These are phyloP conservation scores for Escovopsis sp. DNA, from an alignment of 2,329 filamentous ascomycete genomes.

Conservation along the genomic window DNA sequence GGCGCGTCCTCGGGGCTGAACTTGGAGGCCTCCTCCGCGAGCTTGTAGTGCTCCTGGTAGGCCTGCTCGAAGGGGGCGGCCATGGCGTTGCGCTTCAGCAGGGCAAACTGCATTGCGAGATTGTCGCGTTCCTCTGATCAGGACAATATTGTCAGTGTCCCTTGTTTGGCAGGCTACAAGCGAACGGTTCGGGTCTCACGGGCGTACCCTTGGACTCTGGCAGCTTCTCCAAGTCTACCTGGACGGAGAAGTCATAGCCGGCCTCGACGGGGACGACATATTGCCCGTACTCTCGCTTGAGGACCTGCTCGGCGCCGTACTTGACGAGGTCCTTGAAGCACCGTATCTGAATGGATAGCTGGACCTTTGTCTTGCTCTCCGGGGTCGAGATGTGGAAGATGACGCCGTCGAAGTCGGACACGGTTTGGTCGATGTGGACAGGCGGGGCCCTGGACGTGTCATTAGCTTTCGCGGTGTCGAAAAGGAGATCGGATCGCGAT, in stretches of 20 bases:
- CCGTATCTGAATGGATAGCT: constrained; percentile 87
- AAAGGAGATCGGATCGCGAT: constrained; percentile 8
- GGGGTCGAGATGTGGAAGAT: constrained; percentile 98
- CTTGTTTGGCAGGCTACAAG: neutral
- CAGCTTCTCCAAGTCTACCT: constrained; percentile 76
- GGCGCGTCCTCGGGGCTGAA: constrained; percentile 91
- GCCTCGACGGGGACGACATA: constrained; percentile 79
- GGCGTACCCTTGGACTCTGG: constrained; percentile 58
- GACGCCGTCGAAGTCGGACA: constrained; percentile 97
- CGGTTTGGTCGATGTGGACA: constrained; percentile 87
- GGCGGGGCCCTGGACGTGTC: constrained; percentile 54
- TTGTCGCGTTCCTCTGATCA: constrained; percentile 65
- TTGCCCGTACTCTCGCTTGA: constrained; percentile 85
- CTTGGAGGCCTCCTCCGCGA: constrained; percentile 78
- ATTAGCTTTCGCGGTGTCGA: constrained; percentile 16
- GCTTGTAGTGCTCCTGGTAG: constrained; percentile 77
- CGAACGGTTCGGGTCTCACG: no score
- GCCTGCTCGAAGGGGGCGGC: constrained; percentile 95
- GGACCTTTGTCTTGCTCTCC: constrained; percentile 82
- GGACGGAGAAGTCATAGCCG: constrained; percentile 91
- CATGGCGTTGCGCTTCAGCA: constrained; percentile 97
- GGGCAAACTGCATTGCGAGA: constrained; percentile 70
- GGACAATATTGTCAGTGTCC: constrained; percentile 1
- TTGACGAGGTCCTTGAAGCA: constrained; percentile 86
- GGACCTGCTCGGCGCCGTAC: constrained; percentile 82